Percentiles rank a stretch among this genome's conserved stretches.
These are phyloP conservation scores for Verticillium nubilum DNA, from an alignment of 2,329 filamentous ascomycete genomes.

Conservation along the genomic window DNA sequence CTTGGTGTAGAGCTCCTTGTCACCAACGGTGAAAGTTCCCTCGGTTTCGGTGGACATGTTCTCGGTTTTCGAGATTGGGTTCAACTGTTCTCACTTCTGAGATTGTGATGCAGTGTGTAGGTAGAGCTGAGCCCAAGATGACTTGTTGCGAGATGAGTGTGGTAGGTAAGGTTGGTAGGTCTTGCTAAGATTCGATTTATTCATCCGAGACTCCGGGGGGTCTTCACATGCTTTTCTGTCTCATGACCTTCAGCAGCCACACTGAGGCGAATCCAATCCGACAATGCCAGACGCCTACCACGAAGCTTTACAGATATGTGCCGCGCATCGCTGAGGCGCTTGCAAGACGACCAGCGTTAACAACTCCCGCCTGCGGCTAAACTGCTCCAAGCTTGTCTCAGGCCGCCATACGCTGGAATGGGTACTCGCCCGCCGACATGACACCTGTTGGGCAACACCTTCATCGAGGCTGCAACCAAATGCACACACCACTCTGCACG, in stretches of 20 bases:
- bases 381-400: no score
- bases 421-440: no score
- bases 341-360: no score
- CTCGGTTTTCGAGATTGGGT: background rate
- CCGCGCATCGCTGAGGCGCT: no score
- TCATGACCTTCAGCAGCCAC: background rate
- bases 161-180: background rate
- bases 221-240: background rate
- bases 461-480: no score
- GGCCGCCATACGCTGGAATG: no score
- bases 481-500: no score
- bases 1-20: constrained; percentile 47
- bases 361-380: no score
- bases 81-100: background rate
- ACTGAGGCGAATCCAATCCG: background rate
- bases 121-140: background rate
- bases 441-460: no score
- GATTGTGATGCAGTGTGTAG: background rate
- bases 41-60: constrained; percentile 38
- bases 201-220: background rate
- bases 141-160: background rate
- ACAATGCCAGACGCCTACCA: background rate
- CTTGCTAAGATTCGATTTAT: background rate
- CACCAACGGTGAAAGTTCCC: constrained; percentile 41
- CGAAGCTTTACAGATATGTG: background rate